Evolutionary conservation across 2,329 filamentous ascomycete species (phyloP), one percentile per base, ranked within the genome.

Genomic region (Sporothrix pseudoabietina): DNA sequence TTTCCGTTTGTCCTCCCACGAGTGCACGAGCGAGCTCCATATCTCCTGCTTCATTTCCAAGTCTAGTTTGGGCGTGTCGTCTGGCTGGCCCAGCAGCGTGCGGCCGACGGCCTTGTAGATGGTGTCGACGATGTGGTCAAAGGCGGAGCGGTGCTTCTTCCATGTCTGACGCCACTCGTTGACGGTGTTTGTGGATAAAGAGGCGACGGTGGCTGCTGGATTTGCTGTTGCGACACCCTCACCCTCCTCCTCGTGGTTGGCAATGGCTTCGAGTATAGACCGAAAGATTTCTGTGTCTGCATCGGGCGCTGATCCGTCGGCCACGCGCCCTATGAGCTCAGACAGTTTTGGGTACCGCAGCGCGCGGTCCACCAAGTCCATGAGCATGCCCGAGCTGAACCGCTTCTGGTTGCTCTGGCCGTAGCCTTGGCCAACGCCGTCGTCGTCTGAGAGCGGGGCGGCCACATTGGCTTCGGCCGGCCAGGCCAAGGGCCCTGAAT

Each of bases 251-350:
- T 72, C 74, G 65, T 75, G 73, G n/a, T 69, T 39, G 3, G 72
- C 74, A 10, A 72, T 35, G 3, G 73, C 74, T 1, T 16, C 57
- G 9, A 76, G 32, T 26, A 76, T 73, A 19, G 30, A 63, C 5
- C 70, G 69, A 47, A 77, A 74, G 1, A 75, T 76, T 35, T 77
- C 75, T 5, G n/a, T 57, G 4, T 77, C 77, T 39, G 75, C 75
- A 0, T 73, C 71, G 3, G 71, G 78, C 76, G 79, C 79, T 61
- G 82, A 80, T 19, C 80, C 75, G 22, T 75, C 78, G 8, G 80
- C 81, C 30, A 93, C 82, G 9, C 88, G 84, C 54, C 87, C 82
- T 63, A 84, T 84, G 57, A 93, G 80, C 30, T 35, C 61, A n/a
- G 66, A 71, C 39, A 76, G 63, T 14, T 75, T 72, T 1, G 74